Conservation (phyloP, 2,329 filamentous ascomycete genomes). For the Pseudogymnoascus sp. region DNA sequence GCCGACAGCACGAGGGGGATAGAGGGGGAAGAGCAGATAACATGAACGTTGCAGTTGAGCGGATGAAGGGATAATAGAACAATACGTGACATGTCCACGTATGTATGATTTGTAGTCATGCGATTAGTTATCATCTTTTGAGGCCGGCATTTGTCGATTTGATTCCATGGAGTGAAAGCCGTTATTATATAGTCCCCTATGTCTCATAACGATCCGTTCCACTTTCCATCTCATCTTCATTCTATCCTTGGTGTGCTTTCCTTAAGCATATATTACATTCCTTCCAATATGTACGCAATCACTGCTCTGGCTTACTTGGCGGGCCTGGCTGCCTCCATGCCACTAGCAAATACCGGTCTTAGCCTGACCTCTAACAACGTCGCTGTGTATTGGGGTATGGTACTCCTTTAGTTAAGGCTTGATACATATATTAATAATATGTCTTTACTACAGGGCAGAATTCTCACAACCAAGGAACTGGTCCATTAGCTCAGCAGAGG, state of each 20-base stretch:
- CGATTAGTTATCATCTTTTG: neutral
- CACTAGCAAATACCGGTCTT: conserved; percentile 34
- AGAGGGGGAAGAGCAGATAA: neutral
- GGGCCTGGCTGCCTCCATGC: conserved; percentile 27
- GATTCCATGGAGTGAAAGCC: neutral
- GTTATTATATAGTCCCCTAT: neutral
- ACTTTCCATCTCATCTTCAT: neutral
- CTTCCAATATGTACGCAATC: conserved; percentile 25
- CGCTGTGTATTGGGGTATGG: conserved; percentile 58
- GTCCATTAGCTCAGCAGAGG: conserved; percentile 43
- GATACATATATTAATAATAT: conserved; percentile 12
- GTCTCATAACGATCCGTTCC: neutral
- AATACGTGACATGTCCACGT: neutral
- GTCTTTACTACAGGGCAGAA: conserved; percentile 45
- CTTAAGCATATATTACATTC: neutral
- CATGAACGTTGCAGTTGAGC: conserved; percentile 6
- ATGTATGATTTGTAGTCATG: conserved; percentile 1
- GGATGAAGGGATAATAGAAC: neutral
- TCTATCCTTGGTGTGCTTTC: neutral
- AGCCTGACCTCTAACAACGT: conserved; percentile 46
- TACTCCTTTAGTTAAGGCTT: neutral
- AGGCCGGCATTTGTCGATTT: neutral
- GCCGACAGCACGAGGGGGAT: neutral
- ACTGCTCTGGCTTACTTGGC: conserved; percentile 22
- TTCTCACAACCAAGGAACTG: conserved; percentile 42